A percentile compares a stretch with the other conserved stretches of the same genome.
phyloP scores from a whole-genome alignment of 1,139 yeast species.

The Candida gigantensis region DNA sequence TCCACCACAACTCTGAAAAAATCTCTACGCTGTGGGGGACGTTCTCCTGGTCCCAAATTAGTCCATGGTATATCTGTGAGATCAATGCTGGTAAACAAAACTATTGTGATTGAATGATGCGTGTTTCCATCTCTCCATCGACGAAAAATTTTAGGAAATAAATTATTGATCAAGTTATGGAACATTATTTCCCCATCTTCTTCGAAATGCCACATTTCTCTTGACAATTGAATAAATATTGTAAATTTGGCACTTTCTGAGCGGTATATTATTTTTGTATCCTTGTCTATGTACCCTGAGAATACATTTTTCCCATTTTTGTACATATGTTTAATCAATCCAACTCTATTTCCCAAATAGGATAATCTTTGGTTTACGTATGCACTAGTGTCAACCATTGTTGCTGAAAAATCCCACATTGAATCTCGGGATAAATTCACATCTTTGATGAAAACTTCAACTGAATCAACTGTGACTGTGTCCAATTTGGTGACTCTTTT shows the following conservation, averaged over 20 bases:
- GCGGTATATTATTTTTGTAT: constrained; percentile 80
- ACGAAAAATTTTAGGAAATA: constrained; percentile 85
- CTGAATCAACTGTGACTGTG: constrained; percentile 70
- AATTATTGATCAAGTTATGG: constrained; percentile 85
- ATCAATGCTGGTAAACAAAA: constrained; percentile 82
- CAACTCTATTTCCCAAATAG: constrained; percentile 60
- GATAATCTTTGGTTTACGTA: constrained; percentile 65
- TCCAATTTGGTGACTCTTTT: constrained; percentile 37
- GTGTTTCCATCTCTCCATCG: constrained; percentile 86
- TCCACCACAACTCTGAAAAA: constrained; percentile 94
- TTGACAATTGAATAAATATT: constrained; percentile 82
- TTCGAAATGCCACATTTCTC: constrained; percentile 98
- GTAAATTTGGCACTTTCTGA: constrained; percentile 87
- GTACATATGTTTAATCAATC: constrained; percentile 67
- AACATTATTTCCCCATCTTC: constrained; percentile 94
- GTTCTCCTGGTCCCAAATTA: constrained; percentile 67
- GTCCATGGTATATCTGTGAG: constrained; percentile 57
- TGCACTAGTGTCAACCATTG: constrained; percentile 62
- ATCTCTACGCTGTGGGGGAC: constrained; percentile 68
- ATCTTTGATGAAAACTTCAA: constrained; percentile 82
- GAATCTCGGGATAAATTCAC: constrained; percentile 84
- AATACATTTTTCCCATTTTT: constrained; percentile 67
- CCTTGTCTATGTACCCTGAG: constrained; percentile 65
- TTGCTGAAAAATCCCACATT: constrained; percentile 83
- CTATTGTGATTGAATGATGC: constrained; percentile 89